phyloP scores from a whole-genome alignment of 2,329 filamentous ascomycete species.

The Atkinsonella hypoxylon region DNA sequence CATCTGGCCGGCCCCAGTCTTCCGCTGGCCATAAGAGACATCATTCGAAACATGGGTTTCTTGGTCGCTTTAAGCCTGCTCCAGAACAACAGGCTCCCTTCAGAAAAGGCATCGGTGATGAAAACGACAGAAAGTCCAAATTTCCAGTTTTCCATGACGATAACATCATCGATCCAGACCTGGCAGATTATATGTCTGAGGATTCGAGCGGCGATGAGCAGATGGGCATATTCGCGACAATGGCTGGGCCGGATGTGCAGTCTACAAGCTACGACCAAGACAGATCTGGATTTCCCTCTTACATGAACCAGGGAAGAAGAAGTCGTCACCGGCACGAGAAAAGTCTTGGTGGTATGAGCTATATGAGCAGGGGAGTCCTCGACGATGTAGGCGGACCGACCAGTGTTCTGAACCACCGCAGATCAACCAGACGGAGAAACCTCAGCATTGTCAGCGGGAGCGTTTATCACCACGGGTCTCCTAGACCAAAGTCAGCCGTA shows the following conservation, averaged over 20 bases:
- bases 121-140: constrained; percentile 50
- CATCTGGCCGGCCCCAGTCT: constrained; percentile 60
- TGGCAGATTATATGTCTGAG: constrained; percentile 92
- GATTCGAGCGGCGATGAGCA: constrained; percentile 90
- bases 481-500: constrained; percentile 47
- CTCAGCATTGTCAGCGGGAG: constrained; percentile 70
- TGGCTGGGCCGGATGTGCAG: constrained; percentile 53
- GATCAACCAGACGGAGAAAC: constrained; percentile 62
- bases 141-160: constrained; percentile 94
- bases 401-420: constrained; percentile 46
- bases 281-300: constrained; percentile 57
- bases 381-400: constrained; percentile 50
- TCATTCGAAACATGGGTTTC: constrained; percentile 75
- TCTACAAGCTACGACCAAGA: constrained; percentile 63
- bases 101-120: constrained; percentile 57
- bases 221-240: constrained; percentile 68
- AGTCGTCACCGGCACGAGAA: constrained; percentile 64
- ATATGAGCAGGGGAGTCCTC: constrained; percentile 49
- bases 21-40: constrained; percentile 66
- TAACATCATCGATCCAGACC: constrained; percentile 94
- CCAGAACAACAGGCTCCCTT: constrained; percentile 81
- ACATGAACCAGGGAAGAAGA: constrained; percentile 63
- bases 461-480: constrained; percentile 57
- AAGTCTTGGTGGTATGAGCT: constrained; percentile 58
- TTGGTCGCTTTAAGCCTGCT: constrained; percentile 57